Evolutionary conservation across 257 asterid species (phyloP).

Genomic region (Capsicum baccatum): DNA sequence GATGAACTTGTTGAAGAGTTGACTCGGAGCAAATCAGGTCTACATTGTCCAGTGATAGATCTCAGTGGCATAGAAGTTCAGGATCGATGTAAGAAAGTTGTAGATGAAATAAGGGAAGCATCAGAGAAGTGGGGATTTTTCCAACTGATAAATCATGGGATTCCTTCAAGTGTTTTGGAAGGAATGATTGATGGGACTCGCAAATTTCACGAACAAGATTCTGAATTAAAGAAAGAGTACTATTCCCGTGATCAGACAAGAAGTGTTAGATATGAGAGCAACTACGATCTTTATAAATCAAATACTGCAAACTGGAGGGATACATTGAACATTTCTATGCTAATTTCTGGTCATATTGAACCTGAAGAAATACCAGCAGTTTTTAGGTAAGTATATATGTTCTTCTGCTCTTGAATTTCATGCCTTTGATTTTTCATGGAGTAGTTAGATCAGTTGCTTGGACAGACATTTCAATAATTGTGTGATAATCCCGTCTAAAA

Average conservation of each 20-base stretch:
- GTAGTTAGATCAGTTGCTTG: background rate
- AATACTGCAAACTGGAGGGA: slow-evolving; percentile 79
- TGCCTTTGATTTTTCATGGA: background rate
- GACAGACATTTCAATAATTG: background rate
- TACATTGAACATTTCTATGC: slow-evolving; percentile 51
- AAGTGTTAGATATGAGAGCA: slow-evolving; percentile 63
- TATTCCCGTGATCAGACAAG: slow-evolving; percentile 40
- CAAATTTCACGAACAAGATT: slow-evolving; percentile 67
- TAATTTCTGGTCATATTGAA: slow-evolving; percentile 30
- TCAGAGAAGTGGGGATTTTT: slow-evolving; percentile 71
- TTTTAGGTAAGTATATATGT: slow-evolving; percentile 53
- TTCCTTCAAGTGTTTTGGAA: slow-evolving; percentile 48
- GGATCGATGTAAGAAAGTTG: slow-evolving; percentile 35
- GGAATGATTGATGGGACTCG: slow-evolving; percentile 60
- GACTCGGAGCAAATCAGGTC: slow-evolving; percentile 5
- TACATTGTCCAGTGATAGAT: slow-evolving; percentile 58
- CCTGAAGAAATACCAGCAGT: slow-evolving; percentile 60
- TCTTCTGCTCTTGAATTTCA: background rate
- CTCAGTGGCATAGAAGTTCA: slow-evolving; percentile 39
- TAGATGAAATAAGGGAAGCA: slow-evolving; percentile 46
- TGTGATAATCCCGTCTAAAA: background rate
- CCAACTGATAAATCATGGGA: slow-evolving; percentile 67
- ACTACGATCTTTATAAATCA: slow-evolving; percentile 57
- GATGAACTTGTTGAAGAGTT: slow-evolving; percentile 53
- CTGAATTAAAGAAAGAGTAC: slow-evolving; percentile 50